Base-by-base conservation (phyloP, 805 yeast species). In the Starmerella potacharoeniae region DNA sequence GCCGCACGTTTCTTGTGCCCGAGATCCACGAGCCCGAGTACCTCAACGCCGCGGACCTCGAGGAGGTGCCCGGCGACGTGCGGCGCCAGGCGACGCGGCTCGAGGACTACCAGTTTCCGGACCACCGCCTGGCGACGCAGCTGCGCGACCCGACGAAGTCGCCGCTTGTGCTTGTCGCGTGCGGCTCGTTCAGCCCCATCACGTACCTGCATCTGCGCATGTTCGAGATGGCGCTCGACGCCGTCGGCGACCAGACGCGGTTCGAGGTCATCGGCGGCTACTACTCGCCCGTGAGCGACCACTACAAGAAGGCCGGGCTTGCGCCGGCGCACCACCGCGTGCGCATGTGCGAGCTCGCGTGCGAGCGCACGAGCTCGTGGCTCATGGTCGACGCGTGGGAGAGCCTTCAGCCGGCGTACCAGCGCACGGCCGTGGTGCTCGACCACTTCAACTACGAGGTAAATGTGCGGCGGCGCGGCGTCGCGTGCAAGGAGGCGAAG, bases 311-410 rank as follows among this genome's bases (percentile, higher is more conserved):
- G 70, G 88, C 87, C 44, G 98, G 98, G 0, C 74, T 93, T 53
- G 97, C 98, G 0, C 81, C 86, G 0, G 76, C 97, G 0, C 77
- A 76, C 58, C 96, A 93, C 69, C 79, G 98, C 55, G 98, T 93
- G 10, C 77, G 97, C 52, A 93, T 93, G 98, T 89, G 98, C 71
- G 98, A 93, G 68, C 75, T 93, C 66, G 97, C 97, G 0, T 90
- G 98, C 70, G 98, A 93, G 67, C 77, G 98, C 65, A 93, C 98
- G 0, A 82, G 93, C 4, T 82, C 91, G 31, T 93, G 98, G 98
- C 76, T 93, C 41, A 93, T 93, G 98, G 98, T 93, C 33, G 98
- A 93, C 69, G 97, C 97, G 0, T 93, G 98, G 98, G 98, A 93
- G 72, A 84, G 95, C 3, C 74, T 93, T 57, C 98, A 93, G 70